Percentiles rank a stretch among this genome's conserved stretches.
Conservation (phyloP, 768 basidiomycete species). For the Rickenella mellea region DNA sequence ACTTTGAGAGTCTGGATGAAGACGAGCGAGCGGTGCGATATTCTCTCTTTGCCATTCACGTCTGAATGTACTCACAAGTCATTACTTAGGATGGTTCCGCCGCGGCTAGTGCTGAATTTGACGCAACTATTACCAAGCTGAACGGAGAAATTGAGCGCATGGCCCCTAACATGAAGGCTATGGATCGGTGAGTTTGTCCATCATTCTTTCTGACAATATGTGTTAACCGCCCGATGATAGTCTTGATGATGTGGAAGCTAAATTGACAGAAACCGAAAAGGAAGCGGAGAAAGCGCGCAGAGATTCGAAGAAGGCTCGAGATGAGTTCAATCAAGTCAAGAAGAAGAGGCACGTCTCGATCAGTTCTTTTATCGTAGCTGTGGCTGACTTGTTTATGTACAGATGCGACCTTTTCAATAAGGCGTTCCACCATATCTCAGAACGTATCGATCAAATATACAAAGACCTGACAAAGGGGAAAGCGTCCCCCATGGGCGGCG, state of each 20-base stretch:
- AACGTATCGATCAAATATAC: constrained; percentile 90
- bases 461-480: constrained; percentile 97
- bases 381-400: neutral
- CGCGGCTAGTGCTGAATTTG: constrained; percentile 62
- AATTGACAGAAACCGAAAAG: constrained; percentile 79
- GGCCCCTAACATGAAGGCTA: constrained; percentile 96
- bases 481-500: constrained; percentile 88
- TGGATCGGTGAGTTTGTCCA: constrained; percentile 57
- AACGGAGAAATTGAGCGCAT: constrained; percentile 80
- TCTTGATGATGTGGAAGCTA: constrained; percentile 76
- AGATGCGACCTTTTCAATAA: constrained; percentile 87
- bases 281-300: constrained; percentile 90
- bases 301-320: constrained; percentile 83
- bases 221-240: constrained; percentile 24
- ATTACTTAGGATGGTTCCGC: constrained; percentile 44
- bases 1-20: constrained; percentile 67
- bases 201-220: neutral
- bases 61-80: neutral
- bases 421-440: constrained; percentile 93
- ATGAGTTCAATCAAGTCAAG: constrained; percentile 84
- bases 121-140: constrained; percentile 61
- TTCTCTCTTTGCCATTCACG: neutral
- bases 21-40: constrained; percentile 57
- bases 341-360: constrained; percentile 49
- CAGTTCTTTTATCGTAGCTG: too few relatives aligned